Evolutionary conservation across 164 flowering plant genomes (phyloP).

Genomic region (Saururus chinensis): DNA sequence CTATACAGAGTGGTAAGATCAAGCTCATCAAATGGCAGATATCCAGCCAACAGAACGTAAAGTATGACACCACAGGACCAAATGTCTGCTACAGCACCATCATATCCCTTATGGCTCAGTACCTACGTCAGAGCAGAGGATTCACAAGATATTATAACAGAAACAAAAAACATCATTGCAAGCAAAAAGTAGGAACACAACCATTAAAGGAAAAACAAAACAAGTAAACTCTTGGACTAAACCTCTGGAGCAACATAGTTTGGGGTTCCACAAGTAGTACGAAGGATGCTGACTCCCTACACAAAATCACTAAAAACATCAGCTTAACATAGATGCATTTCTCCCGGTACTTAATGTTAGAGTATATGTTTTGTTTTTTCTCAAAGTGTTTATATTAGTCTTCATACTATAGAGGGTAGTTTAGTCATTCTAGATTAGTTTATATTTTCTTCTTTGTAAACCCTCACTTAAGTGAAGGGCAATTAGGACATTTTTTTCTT

Average conservation of each 20-base stretch:
- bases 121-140: constrained; percentile 37
- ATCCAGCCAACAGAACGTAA: constrained; percentile 91
- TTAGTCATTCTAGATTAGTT: too few species aligned
- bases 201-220: neutral
- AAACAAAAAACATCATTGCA: neutral
- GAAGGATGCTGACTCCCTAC: constrained; percentile 83
- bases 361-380: too few species aligned
- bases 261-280: constrained; percentile 99
- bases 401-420: too few species aligned
- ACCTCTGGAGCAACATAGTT: constrained; percentile 99
- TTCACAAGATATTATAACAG: neutral
- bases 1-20: constrained; percentile 83
- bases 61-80: constrained; percentile 99
- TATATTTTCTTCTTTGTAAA: too few species aligned
- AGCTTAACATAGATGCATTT: neutral
- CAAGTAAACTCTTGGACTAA: constrained; percentile 3
- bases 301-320: neutral
- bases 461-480: too few species aligned
- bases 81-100: constrained; percentile 92
- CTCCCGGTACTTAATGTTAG: too few species aligned
- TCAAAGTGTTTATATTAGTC: too few species aligned
- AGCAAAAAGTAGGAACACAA: neutral
- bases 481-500: too few species aligned
- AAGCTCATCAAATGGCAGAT: constrained; percentile 94
- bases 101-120: constrained; percentile 88